Evolutionary conservation across 495 filamentous ascomycete genomes (phyloP).

Genomic region (Penicillium dipodomyicola): DNA sequence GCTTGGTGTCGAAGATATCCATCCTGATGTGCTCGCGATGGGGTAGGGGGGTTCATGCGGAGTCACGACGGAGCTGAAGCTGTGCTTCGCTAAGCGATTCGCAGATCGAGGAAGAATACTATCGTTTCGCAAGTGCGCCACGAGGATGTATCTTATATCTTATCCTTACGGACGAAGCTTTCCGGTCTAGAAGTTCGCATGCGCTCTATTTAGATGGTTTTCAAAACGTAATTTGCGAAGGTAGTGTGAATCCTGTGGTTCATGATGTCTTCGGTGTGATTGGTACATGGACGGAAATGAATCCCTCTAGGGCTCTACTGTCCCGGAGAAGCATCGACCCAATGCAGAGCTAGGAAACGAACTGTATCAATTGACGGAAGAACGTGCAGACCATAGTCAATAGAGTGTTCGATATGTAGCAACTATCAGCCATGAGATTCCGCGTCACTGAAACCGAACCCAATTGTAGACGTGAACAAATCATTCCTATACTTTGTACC

Average conservation of each 20-base stretch:
- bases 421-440: not conserved
- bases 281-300: conserved; percentile 6
- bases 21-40: too few species aligned
- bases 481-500: not conserved
- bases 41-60: too few species aligned
- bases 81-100: too few species aligned
- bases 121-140: not conserved
- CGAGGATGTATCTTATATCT: conserved; percentile 10
- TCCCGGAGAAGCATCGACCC: conserved; percentile 12
- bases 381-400: too few species aligned
- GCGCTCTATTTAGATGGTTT: conserved; percentile 12
- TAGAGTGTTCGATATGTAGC: too few species aligned
- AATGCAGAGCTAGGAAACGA: conserved; percentile 6
- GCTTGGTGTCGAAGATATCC: too few species aligned
- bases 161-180: conserved; percentile 11
- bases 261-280: conserved; percentile 6
- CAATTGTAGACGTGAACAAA: not conserved
- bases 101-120: too few species aligned
- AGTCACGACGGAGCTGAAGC: too few species aligned
- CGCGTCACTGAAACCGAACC: not conserved
- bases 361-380: conserved; percentile 11
- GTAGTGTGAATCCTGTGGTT: conserved; percentile 3
- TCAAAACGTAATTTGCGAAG: conserved; percentile 10
- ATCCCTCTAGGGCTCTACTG: not conserved
- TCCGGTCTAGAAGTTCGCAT: not conserved